These are phyloP conservation scores for Chlamydomonas schloesseri DNA, from an alignment of 139 green algal genomes.

Conservation along the genomic window DNA sequence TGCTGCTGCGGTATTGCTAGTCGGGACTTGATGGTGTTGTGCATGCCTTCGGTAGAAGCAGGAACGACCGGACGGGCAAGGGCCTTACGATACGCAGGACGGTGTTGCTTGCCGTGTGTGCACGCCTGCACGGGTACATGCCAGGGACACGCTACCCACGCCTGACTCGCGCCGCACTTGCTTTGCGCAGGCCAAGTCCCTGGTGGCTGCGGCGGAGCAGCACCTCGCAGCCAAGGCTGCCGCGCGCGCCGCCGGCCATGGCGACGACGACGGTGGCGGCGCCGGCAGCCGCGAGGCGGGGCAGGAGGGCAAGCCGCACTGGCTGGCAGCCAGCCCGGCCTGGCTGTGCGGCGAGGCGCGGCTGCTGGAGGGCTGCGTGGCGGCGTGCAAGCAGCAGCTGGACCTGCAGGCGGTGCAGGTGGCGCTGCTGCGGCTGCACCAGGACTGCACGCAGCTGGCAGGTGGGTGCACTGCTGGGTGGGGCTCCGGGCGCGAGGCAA, in stretches of 20 bases:
- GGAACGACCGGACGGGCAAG: too few relatives aligned
- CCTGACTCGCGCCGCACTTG: too few relatives aligned
- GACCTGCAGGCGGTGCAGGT: conserved; percentile 60
- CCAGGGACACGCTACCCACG: too few relatives aligned
- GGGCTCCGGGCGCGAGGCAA: too few relatives aligned
- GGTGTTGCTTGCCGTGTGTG: too few relatives aligned
- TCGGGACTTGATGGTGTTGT: too few relatives aligned
- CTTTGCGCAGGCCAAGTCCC: conserved; percentile 41
- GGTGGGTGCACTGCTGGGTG: background rate
- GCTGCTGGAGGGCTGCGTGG: conserved; percentile 40
- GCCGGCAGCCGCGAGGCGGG: background rate
- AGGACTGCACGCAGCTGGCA: conserved; percentile 41
- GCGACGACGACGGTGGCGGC: background rate
- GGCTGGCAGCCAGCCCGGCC: conserved; percentile 26
- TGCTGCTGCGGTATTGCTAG: too few relatives aligned
- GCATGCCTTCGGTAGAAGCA: too few relatives aligned
- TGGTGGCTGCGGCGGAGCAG: background rate
- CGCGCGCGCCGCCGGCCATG: background rate
- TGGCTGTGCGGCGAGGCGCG: conserved; percentile 20
- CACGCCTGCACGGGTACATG: too few relatives aligned
- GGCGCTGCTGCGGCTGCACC: conserved; percentile 49
- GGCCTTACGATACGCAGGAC: too few relatives aligned
- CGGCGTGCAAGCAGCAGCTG: conserved; percentile 38
- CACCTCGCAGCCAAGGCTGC: background rate
- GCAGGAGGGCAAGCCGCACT: conserved; percentile 30